Base-by-base conservation (phyloP, 768 basidiomycete genomes). In the Trametes punicea region DNA sequence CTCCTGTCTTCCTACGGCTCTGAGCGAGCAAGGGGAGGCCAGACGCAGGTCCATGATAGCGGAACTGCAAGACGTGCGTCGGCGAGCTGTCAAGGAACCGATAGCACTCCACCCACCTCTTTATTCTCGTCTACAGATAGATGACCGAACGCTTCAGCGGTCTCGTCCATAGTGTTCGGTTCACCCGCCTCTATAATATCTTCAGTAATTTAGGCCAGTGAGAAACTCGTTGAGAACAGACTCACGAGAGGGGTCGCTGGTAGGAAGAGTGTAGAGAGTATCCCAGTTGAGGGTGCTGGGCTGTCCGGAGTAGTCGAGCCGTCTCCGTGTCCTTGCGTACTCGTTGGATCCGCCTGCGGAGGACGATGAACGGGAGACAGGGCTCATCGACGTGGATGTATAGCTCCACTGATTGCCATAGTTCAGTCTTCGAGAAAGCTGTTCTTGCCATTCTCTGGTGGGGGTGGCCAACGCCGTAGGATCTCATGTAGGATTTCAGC, bases 401-500 rank as follows among this genome's bases (percentile, higher is more conserved):
- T 53, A 54, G 6, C 46, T 23, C 51, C 38, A 56, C 16, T 56
- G 46, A 6, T 41, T 40, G 1, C 50, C 40, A 3, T 47, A 51
- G 0, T 48, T 75, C 44, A 89, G 70, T 6, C 78, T 78, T 57
- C 76, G 76, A 21, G 83, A 81, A 16, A 90, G 75, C 51, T 78
- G 83, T 46, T 90, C 87, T 67, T 90, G 88, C 88, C 88, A 90
- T 67, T 90, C 87, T 56, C 79, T 72, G 0, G 85, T 88, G 6
- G 88, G 88, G 0, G 62, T 60, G n/a, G 67, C 60, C 18, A 62
- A 52, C 6, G 62, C 55, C 8, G 59, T 49, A 10, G 62, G 44
- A 27, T 69, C 65, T 65, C 3, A 8, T 41, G 25, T 10, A 3
- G 6, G 5, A n/a, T 1, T 10, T 49, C 16, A 46, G 36, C 16